Percentiles rank a stretch among this genome's conserved stretches.
These are phyloP conservation scores for Brassica nigra DNA, from an alignment of 345 rosid genomes.

Conservation along the genomic window DNA sequence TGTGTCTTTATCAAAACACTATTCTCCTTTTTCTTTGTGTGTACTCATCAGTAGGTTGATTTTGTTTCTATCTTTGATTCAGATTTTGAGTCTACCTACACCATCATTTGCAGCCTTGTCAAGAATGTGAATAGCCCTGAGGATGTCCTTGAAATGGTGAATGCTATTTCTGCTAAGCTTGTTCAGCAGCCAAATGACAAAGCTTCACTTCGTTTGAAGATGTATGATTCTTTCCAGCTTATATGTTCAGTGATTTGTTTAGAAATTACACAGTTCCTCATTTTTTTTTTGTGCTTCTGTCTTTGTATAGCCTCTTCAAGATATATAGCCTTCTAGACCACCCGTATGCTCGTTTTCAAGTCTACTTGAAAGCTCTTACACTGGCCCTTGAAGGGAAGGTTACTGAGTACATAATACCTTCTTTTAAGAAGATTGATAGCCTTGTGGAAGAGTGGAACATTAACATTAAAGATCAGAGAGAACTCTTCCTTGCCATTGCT, in stretches of 20 bases:
- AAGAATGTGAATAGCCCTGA: conserved; percentile 58
- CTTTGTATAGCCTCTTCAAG: conserved; percentile 77
- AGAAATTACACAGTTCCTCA: conserved; percentile 18
- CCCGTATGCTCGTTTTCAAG: conserved; percentile 67
- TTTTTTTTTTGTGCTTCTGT: neutral
- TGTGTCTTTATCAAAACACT: neutral
- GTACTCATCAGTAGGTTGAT: conserved; percentile 3
- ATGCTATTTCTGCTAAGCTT: conserved; percentile 70
- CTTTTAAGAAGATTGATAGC: conserved; percentile 77
- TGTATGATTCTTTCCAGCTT: conserved; percentile 49
- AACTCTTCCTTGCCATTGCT: conserved; percentile 70
- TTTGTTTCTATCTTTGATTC: conserved; percentile 26
- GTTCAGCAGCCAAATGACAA: conserved; percentile 83
- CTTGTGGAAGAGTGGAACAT: conserved; percentile 96
- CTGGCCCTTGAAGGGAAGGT: conserved; percentile 78
- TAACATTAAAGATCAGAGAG: conserved; percentile 76
- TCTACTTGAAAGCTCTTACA: conserved; percentile 59
- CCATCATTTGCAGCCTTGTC: conserved; percentile 86
- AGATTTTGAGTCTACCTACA: conserved; percentile 96
- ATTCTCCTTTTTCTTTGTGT: neutral
- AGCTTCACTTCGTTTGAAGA: conserved; percentile 84
- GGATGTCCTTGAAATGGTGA: conserved; percentile 73
- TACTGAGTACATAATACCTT: conserved; percentile 64
- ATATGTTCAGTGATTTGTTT: conserved; percentile 7
- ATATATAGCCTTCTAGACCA: conserved; percentile 82